Evolutionary conservation across 208 protist genomes (phyloP), one percentile per base, ranked within the genome.

Genomic region (Angomonas deanei): DNA sequence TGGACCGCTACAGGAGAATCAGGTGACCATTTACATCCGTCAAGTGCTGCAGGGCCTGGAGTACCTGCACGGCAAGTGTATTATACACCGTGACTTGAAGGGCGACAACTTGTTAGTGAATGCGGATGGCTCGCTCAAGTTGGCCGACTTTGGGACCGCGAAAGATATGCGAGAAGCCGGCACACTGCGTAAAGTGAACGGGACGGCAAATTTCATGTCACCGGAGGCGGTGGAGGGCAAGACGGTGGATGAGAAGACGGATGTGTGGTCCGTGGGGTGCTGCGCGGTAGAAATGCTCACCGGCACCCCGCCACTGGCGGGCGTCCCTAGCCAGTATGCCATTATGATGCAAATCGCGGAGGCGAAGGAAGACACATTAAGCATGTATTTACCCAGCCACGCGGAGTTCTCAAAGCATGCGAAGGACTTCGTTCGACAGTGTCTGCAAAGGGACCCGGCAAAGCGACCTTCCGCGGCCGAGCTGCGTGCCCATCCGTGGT

Each of bases 251-350:
- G 71, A 76, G 11, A 38, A 78, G 52, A 77, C 86, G 15, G 93
- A 97, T 64, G 79, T 97, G 23, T 97, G 93, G 92, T 89, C 83
- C n/a, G 72, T 95, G 13, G 93, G 81, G 10, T 97, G 91, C 73
- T 93, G 84, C 49, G 80, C 96, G 19, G 84, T 96, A 62, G 86
- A 97, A 72, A 96, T 97, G 89, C 64, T 97, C 15, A 82, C 85
- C 1, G 85, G 85, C 24, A 63, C 48, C 34, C 78, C 85, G 26
- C 88, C 88, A 5, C 74, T 92, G 34, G 64, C 82, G 19, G 61
- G 75, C 42, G 47, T 94, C 3, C 62, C 63, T 52, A 92, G 86
- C 42, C 84, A 89, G 68, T 92, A 86, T 74, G 55, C 59, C 48
- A 74, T 91, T 28, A 90, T 94, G 83, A 84, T 94, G 78, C 27